A percentile compares a stretch with the other conserved stretches of the same genome.
Conservation (phyloP, 208 protist genomes). For the Trypanosoma grayi region DNA sequence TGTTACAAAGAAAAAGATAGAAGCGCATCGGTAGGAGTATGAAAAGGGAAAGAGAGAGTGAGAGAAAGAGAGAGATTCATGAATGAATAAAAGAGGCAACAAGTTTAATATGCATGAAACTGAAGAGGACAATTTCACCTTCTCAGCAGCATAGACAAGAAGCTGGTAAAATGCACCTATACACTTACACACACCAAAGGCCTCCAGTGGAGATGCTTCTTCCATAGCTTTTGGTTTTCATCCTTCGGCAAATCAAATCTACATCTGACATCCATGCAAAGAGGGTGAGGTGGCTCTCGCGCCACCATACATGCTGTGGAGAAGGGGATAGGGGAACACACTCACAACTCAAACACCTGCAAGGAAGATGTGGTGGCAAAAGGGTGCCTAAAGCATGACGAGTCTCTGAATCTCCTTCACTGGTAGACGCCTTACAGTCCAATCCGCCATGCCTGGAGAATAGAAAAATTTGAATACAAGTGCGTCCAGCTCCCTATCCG, state of each 20-base stretch:
- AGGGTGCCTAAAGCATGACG: conserved; percentile 39
- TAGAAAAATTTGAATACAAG: conserved; percentile 87
- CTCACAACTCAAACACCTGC: conserved; percentile 6
- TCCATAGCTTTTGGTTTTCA: no score
- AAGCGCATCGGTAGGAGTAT: no score
- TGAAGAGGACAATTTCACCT: no score
- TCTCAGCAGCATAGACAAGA: no score
- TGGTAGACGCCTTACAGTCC: conserved; percentile 59
- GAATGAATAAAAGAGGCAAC: no score
- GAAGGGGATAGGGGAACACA: neutral
- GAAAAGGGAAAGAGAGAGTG: neutral
- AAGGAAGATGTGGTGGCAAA: conserved; percentile 10
- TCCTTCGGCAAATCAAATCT: neutral
- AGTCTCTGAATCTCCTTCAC: conserved; percentile 65
- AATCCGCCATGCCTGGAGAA: conserved; percentile 50
- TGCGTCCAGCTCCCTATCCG: conserved; percentile 63
- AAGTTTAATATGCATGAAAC: no score
- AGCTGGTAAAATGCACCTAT: no score
- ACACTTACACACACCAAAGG: no score
- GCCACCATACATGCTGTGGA: neutral
- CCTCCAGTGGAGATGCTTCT: no score
- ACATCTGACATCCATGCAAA: no score
- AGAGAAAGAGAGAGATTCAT: neutral
- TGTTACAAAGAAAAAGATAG: no score
- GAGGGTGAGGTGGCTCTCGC: neutral